Evolutionary conservation across 2,329 filamentous ascomycete species (phyloP).

Genomic region (Sclerotinia subarctica): DNA sequence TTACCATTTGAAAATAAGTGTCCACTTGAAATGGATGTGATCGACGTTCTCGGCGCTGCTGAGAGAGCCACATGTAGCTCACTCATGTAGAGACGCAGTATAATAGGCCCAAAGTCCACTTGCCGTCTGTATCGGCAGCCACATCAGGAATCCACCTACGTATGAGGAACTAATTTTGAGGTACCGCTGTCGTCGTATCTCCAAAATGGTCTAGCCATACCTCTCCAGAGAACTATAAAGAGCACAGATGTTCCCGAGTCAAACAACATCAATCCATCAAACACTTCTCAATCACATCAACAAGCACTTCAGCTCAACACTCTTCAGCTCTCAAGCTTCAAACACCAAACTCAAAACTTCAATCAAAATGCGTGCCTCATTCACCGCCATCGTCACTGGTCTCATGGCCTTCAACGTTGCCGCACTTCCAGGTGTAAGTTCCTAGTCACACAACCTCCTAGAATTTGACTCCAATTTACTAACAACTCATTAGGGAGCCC

Average conservation of each 20-base stretch:
- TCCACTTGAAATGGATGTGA: neutral
- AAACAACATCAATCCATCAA: neutral
- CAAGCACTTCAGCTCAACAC: neutral
- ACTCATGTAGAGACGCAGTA: neutral
- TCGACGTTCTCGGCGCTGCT: neutral
- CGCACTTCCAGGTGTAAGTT: neutral
- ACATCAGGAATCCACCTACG: neutral
- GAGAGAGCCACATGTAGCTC: neutral
- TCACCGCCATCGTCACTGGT: neutral
- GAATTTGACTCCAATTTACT: neutral
- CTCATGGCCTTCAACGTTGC: neutral
- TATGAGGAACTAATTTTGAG: neutral
- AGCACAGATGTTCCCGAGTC: neutral
- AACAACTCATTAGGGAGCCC: neutral
- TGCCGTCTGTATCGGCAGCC: neutral
- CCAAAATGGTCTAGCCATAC: neutral
- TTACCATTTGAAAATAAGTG: neutral
- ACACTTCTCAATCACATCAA: neutral
- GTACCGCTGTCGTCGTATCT: neutral
- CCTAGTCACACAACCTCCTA: no score
- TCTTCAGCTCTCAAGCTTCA: neutral
- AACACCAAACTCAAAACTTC: neutral
- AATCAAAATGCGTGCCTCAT: slow-evolving; percentile 12
- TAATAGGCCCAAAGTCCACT: neutral
- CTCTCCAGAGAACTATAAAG: neutral